Evolutionary conservation across 352 stramenopile genomes (phyloP).

Genomic region (Discostella stelligera): DNA sequence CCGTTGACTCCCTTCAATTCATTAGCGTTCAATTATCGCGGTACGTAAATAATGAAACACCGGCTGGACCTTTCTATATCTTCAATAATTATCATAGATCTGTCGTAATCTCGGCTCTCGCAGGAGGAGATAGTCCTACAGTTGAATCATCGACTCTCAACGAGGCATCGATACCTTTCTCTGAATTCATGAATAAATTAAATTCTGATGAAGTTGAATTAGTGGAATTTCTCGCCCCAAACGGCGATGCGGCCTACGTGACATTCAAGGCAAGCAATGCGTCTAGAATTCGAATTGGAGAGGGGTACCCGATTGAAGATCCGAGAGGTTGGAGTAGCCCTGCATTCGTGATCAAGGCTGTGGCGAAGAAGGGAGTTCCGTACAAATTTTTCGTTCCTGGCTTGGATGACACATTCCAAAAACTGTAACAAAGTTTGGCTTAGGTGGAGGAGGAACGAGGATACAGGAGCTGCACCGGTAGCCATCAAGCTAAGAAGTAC

Average conservation of each 20-base stretch:
- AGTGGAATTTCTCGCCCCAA: slow-evolving; percentile 76
- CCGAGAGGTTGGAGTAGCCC: slow-evolving; percentile 65
- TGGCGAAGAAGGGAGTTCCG: slow-evolving; percentile 68
- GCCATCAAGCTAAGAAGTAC: background rate
- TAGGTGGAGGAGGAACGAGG: background rate
- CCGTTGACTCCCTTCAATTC: slow-evolving; percentile 68
- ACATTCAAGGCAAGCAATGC: slow-evolving; percentile 60
- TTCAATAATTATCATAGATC: background rate
- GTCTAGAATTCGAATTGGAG: slow-evolving; percentile 68
- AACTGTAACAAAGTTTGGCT: background rate
- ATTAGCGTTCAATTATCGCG: slow-evolving; percentile 74
- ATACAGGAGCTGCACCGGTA: background rate
- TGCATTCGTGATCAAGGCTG: slow-evolving; percentile 66
- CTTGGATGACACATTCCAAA: slow-evolving; percentile 35
- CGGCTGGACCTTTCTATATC: background rate
- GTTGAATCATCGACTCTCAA: slow-evolving; percentile 49
- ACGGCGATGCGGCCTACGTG: slow-evolving; percentile 73
- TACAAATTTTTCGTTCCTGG: slow-evolving; percentile 78
- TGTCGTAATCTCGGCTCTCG: background rate
- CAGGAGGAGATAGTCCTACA: slow-evolving; percentile 37
- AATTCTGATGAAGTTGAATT: slow-evolving; percentile 63
- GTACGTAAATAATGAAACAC: slow-evolving; percentile 16
- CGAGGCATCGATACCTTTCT: slow-evolving; percentile 69
- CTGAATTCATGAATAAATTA: slow-evolving; percentile 65
- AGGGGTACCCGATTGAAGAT: slow-evolving; percentile 63